Percentiles rank a stretch among this genome's conserved stretches.
phyloP scores from a whole-genome alignment of 2,329 filamentous ascomycete species.

The Huntiella bhutanensis region DNA sequence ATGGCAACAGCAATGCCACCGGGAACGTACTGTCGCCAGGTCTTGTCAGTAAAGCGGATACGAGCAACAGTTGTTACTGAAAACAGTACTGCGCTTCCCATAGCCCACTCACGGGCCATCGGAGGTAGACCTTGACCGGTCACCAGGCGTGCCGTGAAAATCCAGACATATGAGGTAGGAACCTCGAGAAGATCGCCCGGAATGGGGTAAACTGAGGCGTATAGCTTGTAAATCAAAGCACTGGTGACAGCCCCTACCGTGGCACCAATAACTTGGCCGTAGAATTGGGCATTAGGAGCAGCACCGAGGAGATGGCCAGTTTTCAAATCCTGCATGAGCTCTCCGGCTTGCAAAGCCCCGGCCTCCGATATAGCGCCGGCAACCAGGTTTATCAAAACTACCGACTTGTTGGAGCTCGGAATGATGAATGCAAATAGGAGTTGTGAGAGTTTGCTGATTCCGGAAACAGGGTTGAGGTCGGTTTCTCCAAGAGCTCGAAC shows the following conservation, averaged over 20 bases:
- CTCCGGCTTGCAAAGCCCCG: slow-evolving; percentile 78
- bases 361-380: slow-evolving; percentile 52
- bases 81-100: slow-evolving; percentile 57
- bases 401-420: slow-evolving; percentile 59
- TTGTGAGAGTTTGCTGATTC: slow-evolving; percentile 91
- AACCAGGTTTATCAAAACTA: slow-evolving; percentile 86
- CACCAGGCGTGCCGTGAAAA: slow-evolving; percentile 84
- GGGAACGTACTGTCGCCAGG: slow-evolving; percentile 61
- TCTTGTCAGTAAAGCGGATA: slow-evolving; percentile 33
- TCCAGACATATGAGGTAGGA: slow-evolving; percentile 90
- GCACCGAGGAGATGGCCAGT: slow-evolving; percentile 86
- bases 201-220: slow-evolving; percentile 70
- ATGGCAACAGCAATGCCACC: slow-evolving; percentile 93
- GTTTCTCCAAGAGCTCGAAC: slow-evolving; percentile 58
- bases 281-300: slow-evolving; percentile 87
- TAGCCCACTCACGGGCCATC: slow-evolving; percentile 66
- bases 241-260: slow-evolving; percentile 71
- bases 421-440: slow-evolving; percentile 86
- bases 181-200: slow-evolving; percentile 83
- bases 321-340: slow-evolving; percentile 94
- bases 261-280: slow-evolving; percentile 83
- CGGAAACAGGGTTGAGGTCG: slow-evolving; percentile 87
- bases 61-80: slow-evolving; percentile 50
- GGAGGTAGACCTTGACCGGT: slow-evolving; percentile 74
- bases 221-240: slow-evolving; percentile 73